Evolutionary conservation across 345 rosid species (phyloP).

Genomic region (Garcia nutans): DNA sequence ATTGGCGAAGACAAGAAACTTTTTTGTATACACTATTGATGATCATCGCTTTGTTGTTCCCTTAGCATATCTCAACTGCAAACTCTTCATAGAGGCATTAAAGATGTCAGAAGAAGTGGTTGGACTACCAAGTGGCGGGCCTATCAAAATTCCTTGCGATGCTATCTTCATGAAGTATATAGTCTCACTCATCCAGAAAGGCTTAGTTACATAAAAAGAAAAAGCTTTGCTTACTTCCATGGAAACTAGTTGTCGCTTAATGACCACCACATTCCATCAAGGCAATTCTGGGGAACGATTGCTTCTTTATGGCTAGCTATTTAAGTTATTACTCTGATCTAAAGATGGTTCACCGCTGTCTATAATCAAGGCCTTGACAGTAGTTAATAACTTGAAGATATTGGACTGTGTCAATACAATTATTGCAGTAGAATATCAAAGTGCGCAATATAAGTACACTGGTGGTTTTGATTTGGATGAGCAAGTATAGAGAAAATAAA

Average conservation of each 20-base stretch:
- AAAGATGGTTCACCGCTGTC: neutral
- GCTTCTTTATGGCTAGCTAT: neutral
- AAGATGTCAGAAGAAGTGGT: neutral
- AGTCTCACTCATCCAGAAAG: neutral
- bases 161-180: neutral
- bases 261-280: neutral
- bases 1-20: slow-evolving; percentile 11
- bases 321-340: neutral
- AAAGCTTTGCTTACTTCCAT: slow-evolving; percentile 8
- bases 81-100: neutral
- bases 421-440: too few species aligned
- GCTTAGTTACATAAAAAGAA: slow-evolving; percentile 8
- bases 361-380: too few species aligned
- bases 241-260: neutral
- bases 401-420: too few species aligned
- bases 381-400: too few species aligned
- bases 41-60: slow-evolving; percentile 3
- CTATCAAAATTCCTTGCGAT: slow-evolving; percentile 12
- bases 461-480: too few species aligned
- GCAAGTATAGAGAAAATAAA: too few species aligned
- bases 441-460: too few species aligned
- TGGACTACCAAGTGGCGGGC: slow-evolving; percentile 1
- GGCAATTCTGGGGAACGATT: neutral
- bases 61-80: neutral
- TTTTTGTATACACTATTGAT: slow-evolving; percentile 3